A percentile compares a stretch with the other conserved stretches of the same genome.
phyloP scores from a whole-genome alignment of 345 rosid genomes.

The Eucalyptus melliodora region DNA sequence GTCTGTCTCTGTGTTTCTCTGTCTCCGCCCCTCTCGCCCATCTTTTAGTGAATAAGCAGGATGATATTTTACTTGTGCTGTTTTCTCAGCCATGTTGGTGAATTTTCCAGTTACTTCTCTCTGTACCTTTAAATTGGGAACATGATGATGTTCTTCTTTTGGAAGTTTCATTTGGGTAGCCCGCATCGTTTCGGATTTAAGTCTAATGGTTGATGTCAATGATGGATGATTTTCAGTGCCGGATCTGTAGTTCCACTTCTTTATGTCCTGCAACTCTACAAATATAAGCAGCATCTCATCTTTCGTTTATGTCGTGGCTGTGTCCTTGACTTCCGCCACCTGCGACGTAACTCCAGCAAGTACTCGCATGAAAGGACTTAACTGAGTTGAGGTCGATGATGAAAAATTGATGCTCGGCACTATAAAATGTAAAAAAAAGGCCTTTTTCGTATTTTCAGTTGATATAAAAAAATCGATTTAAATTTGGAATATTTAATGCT shows the following conservation, averaged over 20 bases:
- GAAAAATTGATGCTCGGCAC: not conserved
- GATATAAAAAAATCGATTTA: not conserved
- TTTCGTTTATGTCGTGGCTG: not conserved
- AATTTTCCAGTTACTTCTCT: no score
- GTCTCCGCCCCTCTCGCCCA: no score
- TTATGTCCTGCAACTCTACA: not conserved
- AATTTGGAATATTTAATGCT: not conserved
- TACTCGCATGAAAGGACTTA: not conserved
- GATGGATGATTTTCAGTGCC: not conserved
- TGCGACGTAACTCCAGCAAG: not conserved
- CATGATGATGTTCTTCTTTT: no score
- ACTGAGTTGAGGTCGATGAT: not conserved
- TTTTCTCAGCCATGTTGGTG: no score
- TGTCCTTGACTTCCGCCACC: not conserved
- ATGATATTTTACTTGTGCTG: no score
- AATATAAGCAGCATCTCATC: not conserved
- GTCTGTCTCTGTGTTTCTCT: no score
- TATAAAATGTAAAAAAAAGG: not conserved
- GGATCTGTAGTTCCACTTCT: not conserved
- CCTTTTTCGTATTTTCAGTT: not conserved
- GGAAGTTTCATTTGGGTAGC: no score
- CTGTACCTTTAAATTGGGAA: no score
- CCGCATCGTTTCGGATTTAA: no score
- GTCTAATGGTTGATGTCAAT: not conserved
- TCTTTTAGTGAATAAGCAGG: no score